A percentile compares a stretch with the other conserved stretches of the same genome.
phyloP scores from a whole-genome alignment of 768 basidiomycete species.

The Jaapia argillacea region DNA sequence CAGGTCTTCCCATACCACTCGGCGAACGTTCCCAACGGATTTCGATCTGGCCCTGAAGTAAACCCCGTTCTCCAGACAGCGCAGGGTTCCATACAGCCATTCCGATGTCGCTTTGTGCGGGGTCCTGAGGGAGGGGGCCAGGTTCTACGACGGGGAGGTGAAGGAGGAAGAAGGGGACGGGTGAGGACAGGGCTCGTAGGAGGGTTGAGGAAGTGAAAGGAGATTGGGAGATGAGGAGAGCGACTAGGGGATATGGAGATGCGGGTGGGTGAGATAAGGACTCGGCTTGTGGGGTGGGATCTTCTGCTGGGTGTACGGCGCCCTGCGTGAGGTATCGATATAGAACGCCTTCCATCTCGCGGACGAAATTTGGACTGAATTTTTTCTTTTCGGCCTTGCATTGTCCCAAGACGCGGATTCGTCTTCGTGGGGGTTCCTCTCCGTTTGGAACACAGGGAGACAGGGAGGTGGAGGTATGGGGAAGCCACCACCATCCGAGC shows the following conservation, averaged over 20 bases:
- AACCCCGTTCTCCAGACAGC: conserved; percentile 38
- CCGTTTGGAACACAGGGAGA: background rate
- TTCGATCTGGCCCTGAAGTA: conserved; percentile 53
- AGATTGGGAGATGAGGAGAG: conserved; percentile 72
- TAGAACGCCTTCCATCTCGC: conserved; percentile 89
- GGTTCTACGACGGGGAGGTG: conserved; percentile 44
- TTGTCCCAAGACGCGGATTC: conserved; percentile 73
- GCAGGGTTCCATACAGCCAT: conserved; percentile 64
- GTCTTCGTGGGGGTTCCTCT: conserved; percentile 33
- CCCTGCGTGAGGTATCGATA: conserved; percentile 28
- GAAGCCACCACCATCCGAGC: conserved; percentile 91
- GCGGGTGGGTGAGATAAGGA: conserved; percentile 4
- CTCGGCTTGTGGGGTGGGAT: too few species aligned
- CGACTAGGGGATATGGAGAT: conserved; percentile 39
- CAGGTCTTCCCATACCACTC: conserved; percentile 22
- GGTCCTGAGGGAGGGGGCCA: background rate
- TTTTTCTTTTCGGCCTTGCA: conserved; percentile 90
- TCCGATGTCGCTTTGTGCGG: conserved; percentile 22
- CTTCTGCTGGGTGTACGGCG: background rate
- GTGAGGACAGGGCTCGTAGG: conserved; percentile 61
- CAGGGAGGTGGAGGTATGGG: conserved; percentile 17
- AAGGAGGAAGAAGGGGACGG: conserved; percentile 70
- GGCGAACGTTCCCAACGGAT: conserved; percentile 50
- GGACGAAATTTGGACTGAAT: conserved; percentile 66
- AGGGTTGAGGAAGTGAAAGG: conserved; percentile 66